A percentile compares a stretch with the other conserved stretches of the same genome.
These are phyloP conservation scores for Dalbergia cultrata DNA, from an alignment of 306 rosid species.

Conservation along the genomic window DNA sequence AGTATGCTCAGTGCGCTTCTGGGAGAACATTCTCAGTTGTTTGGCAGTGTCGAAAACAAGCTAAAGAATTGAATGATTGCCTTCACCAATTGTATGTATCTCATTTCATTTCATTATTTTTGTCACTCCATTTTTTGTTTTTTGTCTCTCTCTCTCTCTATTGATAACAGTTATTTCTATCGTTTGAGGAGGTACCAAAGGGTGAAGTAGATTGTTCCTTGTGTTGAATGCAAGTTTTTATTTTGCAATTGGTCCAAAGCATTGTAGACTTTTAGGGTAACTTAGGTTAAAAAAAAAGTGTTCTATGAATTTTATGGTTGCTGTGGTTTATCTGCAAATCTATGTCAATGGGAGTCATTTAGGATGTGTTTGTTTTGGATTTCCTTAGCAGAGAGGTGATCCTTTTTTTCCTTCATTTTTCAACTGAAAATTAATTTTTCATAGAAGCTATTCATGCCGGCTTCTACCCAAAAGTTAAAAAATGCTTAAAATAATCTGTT, in stretches of 20 bases:
- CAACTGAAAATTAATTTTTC: too few species aligned
- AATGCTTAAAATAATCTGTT: too few species aligned
- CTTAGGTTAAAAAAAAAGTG: not conserved
- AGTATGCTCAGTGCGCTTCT: conserved; percentile 83
- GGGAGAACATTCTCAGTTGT: conserved; percentile 91
- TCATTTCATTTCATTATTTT: conserved; percentile 14
- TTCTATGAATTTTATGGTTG: not conserved
- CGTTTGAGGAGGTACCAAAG: too few species aligned
- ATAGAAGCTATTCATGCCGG: too few species aligned
- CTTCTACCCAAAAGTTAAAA: too few species aligned
- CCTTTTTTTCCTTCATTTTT: too few species aligned
- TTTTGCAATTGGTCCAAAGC: not conserved
- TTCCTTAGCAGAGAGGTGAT: too few species aligned
- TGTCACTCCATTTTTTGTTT: not conserved
- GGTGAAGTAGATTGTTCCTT: not conserved
- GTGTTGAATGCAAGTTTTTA: not conserved
- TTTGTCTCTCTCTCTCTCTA: too few species aligned
- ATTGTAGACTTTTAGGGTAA: too few species aligned
- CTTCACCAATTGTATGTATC: conserved; percentile 83
- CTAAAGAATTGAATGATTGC: conserved; percentile 81
- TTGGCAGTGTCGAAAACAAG: conserved; percentile 83
- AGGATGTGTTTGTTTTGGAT: too few species aligned
- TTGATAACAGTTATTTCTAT: too few species aligned
- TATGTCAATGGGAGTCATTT: not conserved
- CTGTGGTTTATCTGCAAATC: not conserved